phyloP scores from a whole-genome alignment of 805 yeast genomes.

The Wickerhamia fluorescens region DNA sequence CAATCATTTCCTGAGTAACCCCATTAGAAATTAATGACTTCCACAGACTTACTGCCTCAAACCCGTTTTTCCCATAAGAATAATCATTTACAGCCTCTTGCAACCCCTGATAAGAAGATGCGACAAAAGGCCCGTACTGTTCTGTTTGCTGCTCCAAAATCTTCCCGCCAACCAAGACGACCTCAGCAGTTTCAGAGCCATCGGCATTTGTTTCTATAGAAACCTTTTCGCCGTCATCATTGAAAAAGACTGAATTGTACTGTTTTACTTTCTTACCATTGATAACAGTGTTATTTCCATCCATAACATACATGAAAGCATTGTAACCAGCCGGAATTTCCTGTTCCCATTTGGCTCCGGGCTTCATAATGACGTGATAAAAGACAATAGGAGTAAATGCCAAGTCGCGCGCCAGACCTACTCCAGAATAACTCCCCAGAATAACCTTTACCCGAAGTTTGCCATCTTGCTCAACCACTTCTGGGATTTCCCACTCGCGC shows the following conservation, averaged over 20 bases:
- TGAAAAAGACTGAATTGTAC: constrained; percentile 54
- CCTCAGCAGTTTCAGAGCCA: constrained; percentile 30
- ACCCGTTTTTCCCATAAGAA: constrained; percentile 61
- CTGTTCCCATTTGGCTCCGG: constrained; percentile 61
- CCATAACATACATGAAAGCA: constrained; percentile 59
- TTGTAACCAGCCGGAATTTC: constrained; percentile 54
- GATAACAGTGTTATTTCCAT: constrained; percentile 49
- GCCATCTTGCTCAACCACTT: constrained; percentile 54
- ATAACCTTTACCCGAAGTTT: constrained; percentile 64
- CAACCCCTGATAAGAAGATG: constrained; percentile 58
- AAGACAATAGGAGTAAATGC: constrained; percentile 79
- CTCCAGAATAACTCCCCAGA: constrained; percentile 70
- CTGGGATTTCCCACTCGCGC: constrained; percentile 62
- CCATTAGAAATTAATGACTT: constrained; percentile 38
- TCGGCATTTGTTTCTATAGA: constrained; percentile 27
- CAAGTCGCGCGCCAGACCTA: constrained; percentile 63
- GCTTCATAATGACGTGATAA: constrained; percentile 57
- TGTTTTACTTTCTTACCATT: constrained; percentile 35
- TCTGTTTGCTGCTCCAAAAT: constrained; percentile 66
- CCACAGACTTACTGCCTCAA: constrained; percentile 62
- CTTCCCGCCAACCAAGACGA: constrained; percentile 73
- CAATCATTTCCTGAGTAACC: constrained; percentile 35
- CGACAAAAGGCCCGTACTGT: constrained; percentile 91
- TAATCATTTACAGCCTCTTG: constrained; percentile 67
- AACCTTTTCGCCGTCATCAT: constrained; percentile 54